Conservation (phyloP, 768 basidiomycete species). For the Nidularia pulvinata region DNA sequence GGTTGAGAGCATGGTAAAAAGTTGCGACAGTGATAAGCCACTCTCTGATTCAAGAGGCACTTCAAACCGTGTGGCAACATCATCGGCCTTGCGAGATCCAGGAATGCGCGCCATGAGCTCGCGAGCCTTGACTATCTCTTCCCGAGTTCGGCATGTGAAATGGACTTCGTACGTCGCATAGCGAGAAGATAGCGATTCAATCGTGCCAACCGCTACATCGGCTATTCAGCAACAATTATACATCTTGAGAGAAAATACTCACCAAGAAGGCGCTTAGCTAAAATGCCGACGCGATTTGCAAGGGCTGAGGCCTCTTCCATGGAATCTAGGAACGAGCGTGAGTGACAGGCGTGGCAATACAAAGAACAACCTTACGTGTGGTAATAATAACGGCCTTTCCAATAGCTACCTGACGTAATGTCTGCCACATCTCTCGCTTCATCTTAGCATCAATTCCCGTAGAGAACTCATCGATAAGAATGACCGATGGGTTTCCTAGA, state of each 20-base stretch:
- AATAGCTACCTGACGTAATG: slow-evolving; percentile 51
- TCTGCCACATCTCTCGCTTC: slow-evolving; percentile 75
- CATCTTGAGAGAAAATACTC: not conserved
- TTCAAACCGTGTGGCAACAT: slow-evolving; percentile 76
- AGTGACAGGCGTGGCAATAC: slow-evolving; percentile 23
- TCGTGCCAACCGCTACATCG: slow-evolving; percentile 12
- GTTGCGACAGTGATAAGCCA: slow-evolving; percentile 50
- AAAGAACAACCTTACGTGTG: slow-evolving; percentile 54
- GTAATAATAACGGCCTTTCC: slow-evolving; percentile 67
- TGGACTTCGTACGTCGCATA: slow-evolving; percentile 80
- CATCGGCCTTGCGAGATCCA: slow-evolving; percentile 65
- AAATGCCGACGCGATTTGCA: slow-evolving; percentile 18
- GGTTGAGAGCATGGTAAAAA: slow-evolving; percentile 56
- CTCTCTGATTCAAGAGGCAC: slow-evolving; percentile 48
- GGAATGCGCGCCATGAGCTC: slow-evolving; percentile 60
- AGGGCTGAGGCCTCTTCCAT: slow-evolving; percentile 23
- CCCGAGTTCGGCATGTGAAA: slow-evolving; percentile 64
- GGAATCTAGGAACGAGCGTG: slow-evolving; percentile 9
- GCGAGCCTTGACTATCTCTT: slow-evolving; percentile 57
- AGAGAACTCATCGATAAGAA: no score
- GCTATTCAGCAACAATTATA: slow-evolving; percentile 4
- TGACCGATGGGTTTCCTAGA: not conserved
- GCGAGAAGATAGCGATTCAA: slow-evolving; percentile 55
- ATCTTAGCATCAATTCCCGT: no score
- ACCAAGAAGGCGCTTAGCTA: slow-evolving; percentile 18